Evolutionary conservation across 1,284 basidiomycete genomes (phyloP), one percentile per base, ranked within the genome.

Genomic region (Tilletia horrida): DNA sequence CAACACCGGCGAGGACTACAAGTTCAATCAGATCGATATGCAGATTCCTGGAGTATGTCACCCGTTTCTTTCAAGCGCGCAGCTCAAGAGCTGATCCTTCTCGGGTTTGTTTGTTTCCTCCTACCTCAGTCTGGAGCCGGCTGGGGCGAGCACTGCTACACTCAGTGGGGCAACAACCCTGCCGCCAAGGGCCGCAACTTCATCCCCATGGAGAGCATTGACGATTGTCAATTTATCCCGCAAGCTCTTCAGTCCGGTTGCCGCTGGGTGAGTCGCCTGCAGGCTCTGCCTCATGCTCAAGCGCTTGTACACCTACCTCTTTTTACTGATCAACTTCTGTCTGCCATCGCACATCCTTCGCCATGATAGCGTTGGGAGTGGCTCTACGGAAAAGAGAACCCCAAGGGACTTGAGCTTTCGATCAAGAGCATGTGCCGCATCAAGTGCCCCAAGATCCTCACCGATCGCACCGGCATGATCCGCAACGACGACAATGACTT

Each of bases 371-470:
- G 55, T 9, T 59, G 18, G 18, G 29, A 59, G 9, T 59, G 55
- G 55, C 55, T 59, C 16, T 25, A 16, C 6, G 27, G 27, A 7
- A 9, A 25, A 9, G 55, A 35, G 18, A 25, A 59, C 27, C 55
- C 55, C 27, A 29, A 59, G 27, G 55, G 55, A 25, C 27, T 59
- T 3, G 35, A 35, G 13, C 55, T 29, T 13, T 31, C 55, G 55
- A 59, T 59, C 21, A 29, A 25, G 55, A 31, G 27, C 13, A 59
- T 59, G 55, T 59, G 55, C 55, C 55, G 55, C 7, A 29, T 59
- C 9, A 11, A 59, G n/a, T 59, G 55, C 16, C 55, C 55, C 27
- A 35, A 13, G 31, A 59, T 59, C 55, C 55, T 59, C 29, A 59
- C 55, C 14, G 3, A 59, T 27, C 29, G 27, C n/a, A 59, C 55